These are phyloP conservation scores for Plenodomus lindquistii DNA, from an alignment of 2,329 filamentous ascomycete genomes.

Conservation along the genomic window DNA sequence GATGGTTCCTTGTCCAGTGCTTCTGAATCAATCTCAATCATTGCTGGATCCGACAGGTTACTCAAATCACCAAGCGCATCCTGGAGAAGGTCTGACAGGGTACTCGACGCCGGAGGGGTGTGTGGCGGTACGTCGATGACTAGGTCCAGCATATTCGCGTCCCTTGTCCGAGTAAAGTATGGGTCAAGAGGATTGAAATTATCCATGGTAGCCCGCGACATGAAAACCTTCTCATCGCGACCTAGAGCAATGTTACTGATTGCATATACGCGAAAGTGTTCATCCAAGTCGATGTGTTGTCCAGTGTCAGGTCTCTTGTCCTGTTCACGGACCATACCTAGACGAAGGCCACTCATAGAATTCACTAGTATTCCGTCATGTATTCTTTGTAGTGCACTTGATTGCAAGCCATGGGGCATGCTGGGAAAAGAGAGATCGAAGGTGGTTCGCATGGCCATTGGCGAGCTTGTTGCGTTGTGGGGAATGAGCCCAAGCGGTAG, in stretches of 20 bases:
- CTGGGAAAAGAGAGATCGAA: conserved; percentile 71
- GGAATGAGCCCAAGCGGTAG: conserved; percentile 77
- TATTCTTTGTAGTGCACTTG: conserved; percentile 59
- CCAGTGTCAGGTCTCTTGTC: conserved; percentile 46
- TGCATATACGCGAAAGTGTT: conserved; percentile 72
- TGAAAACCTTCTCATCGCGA: conserved; percentile 82
- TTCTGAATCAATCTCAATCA: conserved; percentile 31
- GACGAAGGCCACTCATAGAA: conserved; percentile 61
- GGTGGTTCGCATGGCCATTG: conserved; percentile 70
- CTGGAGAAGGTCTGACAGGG: conserved; percentile 26
- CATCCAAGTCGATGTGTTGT: conserved; percentile 30
- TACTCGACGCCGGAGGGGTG: conserved; percentile 15
- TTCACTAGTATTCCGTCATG: conserved; percentile 64
- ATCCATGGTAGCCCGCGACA: conserved; percentile 69
- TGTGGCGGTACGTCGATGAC: conserved; percentile 60
- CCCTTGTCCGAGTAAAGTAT: conserved; percentile 78
- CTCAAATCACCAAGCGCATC: conserved; percentile 25
- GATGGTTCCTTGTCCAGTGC: conserved; percentile 30
- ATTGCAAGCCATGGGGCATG: conserved; percentile 54
- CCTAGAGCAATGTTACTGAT: conserved; percentile 82
- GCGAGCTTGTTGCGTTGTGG: conserved; percentile 73
- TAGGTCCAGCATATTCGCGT: conserved; percentile 73
- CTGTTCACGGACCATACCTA: conserved; percentile 70
- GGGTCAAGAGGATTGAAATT: conserved; percentile 79
- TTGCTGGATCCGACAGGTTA: conserved; percentile 26